Evolutionary conservation across 306 rosid species (phyloP), one percentile per base, ranked within the genome.

Genomic region (Castanopsis chinensis): DNA sequence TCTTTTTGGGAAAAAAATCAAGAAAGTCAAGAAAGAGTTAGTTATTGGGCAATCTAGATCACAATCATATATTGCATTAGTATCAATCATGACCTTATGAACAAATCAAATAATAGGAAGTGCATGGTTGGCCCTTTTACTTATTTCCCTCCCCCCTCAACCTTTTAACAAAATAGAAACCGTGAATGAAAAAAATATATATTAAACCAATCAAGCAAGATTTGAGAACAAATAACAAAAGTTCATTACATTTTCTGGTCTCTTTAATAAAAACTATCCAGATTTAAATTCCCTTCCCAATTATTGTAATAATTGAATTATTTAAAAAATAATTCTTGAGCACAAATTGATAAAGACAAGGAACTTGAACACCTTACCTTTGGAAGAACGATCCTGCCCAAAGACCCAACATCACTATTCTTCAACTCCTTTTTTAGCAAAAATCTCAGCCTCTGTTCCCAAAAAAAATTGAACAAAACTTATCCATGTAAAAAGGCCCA

Each of bases 351-450:
- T 32, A 41, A 23, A 14, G 52, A 51, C 51, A 43, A 70, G 19
- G 27, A 64, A n/a, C n/a, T n/a, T n/a, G n/a, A n/a, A 53, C 17
- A 53, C 65, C 75, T 85, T 68, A 90, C 98, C 94, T 94, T 94
- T 21, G 97, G 96, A 56, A 94, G 88, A 51, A 94, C 83, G 80
- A 94, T 92, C 52, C 94, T 89, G 6, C 90, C 86, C 43, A 84
- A 57, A 65, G 58, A 28, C 32, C 86, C 73, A 78, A 90, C 88
- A 6, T 90, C 98, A 73, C 94, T 94, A 7, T 64, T 76, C 77
- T 76, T 76, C 72, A 92, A 80, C 83, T 74, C 82, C 79, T 92
- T 92, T 49, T 78, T 80, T 32, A 88, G 51, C 75, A 94, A 35
- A 25, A 80, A 21, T 69, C 74, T 80, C 30, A 91, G 76, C 55